phyloP scores from a whole-genome alignment of 306 rosid species.

The Cucurbita maxima region DNA sequence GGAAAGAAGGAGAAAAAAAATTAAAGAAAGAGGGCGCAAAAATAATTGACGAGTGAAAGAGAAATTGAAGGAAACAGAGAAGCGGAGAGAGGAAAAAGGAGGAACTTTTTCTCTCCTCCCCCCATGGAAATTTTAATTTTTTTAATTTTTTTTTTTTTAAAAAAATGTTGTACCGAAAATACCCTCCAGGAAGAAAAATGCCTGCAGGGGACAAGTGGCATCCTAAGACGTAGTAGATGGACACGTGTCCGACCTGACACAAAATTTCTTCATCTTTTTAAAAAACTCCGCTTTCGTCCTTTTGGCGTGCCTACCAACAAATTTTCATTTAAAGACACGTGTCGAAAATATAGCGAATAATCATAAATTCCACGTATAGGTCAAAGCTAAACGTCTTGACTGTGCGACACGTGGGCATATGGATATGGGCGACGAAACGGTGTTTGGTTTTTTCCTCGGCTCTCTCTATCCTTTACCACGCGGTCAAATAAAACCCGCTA shows the following conservation, averaged over 20 bases:
- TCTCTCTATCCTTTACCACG: background rate
- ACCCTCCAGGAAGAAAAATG: constrained; percentile 22
- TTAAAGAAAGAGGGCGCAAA: background rate
- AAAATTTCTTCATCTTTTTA: constrained; percentile 4
- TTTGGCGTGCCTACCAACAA: constrained; percentile 20
- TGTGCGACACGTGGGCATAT: constrained; percentile 1
- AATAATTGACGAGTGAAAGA: background rate
- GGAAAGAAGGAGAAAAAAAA: too few relatives aligned
- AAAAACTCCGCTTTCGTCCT: constrained; percentile 11
- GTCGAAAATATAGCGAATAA: background rate
- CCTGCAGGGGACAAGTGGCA: constrained; percentile 37
- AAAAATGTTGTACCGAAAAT: constrained; percentile 19
- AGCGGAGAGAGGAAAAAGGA: background rate
- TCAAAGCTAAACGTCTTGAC: background rate
- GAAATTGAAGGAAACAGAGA: background rate
- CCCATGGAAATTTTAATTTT: background rate
- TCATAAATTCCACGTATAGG: background rate
- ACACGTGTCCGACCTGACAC: constrained; percentile 37
- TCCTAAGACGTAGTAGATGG: background rate
- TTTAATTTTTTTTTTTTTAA: background rate
- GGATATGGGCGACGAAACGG: background rate
- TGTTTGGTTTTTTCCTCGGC: constrained; percentile 1
- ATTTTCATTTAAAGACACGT: background rate
- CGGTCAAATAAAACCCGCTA: background rate
- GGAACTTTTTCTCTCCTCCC: constrained; percentile 3